phyloP scores from a whole-genome alignment of 805 yeast species.

The Grigorovia jiainica region DNA sequence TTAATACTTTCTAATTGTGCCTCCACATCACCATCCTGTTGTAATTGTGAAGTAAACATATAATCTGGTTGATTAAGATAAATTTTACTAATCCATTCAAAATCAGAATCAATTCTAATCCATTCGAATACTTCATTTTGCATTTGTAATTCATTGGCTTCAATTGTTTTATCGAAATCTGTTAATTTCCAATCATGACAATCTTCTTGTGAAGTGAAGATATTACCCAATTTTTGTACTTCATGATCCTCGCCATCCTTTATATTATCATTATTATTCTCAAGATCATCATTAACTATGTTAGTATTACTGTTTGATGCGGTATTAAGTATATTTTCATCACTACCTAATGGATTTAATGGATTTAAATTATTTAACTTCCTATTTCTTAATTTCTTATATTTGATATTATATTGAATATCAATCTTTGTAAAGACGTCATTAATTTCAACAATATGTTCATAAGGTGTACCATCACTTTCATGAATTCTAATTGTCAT shows the following conservation, averaged over 20 bases:
- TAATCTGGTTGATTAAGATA: constrained; percentile 84
- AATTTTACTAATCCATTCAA: constrained; percentile 87
- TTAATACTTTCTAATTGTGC: constrained; percentile 83
- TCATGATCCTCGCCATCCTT: constrained; percentile 4
- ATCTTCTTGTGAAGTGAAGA: constrained; percentile 52
- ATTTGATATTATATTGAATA: constrained; percentile 90
- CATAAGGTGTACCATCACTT: constrained; percentile 97
- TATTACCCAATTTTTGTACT: constrained; percentile 53
- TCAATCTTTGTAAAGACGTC: constrained; percentile 81
- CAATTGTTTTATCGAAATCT: constrained; percentile 51
- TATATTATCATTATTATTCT: neutral
- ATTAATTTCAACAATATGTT: constrained; percentile 86
- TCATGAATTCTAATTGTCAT: constrained; percentile 96
- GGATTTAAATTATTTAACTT: constrained; percentile 21
- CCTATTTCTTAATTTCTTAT: constrained; percentile 66
- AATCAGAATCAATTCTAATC: constrained; percentile 96
- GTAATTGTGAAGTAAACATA: constrained; percentile 89
- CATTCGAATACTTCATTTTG: constrained; percentile 88
- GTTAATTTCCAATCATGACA: constrained; percentile 60
- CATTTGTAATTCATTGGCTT: constrained; percentile 23
- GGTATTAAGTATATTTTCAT: no score
- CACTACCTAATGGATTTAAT: constrained; percentile 12
- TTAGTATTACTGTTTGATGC: constrained; percentile 16
- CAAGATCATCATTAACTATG: neutral
- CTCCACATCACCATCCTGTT: constrained; percentile 91